Conservation (phyloP, 495 filamentous ascomycete genomes). For the Articulospora tetracladia region DNA sequence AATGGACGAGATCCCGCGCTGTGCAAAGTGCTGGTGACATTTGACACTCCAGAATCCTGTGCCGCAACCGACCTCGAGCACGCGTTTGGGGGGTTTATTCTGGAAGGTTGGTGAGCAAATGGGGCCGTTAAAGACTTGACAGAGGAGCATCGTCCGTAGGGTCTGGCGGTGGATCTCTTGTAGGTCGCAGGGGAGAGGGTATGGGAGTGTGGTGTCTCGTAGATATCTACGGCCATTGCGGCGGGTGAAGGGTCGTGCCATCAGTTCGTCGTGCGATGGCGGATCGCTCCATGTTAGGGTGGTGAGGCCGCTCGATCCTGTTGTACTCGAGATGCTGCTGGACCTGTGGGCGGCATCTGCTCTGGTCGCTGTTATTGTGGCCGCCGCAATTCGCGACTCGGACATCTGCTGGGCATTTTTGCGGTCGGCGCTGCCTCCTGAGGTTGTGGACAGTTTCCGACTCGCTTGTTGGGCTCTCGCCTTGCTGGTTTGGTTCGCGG, state of each 20-base stretch:
- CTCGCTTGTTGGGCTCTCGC: conserved; percentile 15
- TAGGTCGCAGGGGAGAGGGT: conserved; percentile 86
- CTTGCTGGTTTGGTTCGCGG: conserved; percentile 24
- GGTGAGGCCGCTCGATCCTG: conserved; percentile 22
- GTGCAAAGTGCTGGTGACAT: conserved; percentile 72
- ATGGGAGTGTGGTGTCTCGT: conserved; percentile 67
- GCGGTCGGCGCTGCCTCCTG: conserved; percentile 13
- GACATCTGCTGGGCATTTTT: conserved; percentile 19
- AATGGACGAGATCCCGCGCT: conserved; percentile 52
- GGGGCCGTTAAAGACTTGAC: conserved; percentile 75
- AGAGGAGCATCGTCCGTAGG: conserved; percentile 74
- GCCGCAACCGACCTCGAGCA: conserved; percentile 87
- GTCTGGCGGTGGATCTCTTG: conserved; percentile 84
- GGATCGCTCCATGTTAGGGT: conserved; percentile 21
- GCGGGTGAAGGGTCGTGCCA: conserved; percentile 59
- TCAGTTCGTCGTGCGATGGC: conserved; percentile 23
- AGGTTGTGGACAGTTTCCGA: conserved; percentile 19
- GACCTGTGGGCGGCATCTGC: conserved; percentile 13
- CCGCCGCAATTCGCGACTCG: conserved; percentile 12
- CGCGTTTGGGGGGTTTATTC: conserved; percentile 64
- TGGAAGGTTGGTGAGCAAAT: conserved; percentile 67
- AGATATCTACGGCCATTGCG: conserved; percentile 79
- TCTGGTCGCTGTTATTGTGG: conserved; percentile 3
- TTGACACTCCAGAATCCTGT: conserved; percentile 85
- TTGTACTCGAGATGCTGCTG: conserved; percentile 24